Conservation (phyloP, 129 eudicot species). For the Artemisia tridentata region DNA sequence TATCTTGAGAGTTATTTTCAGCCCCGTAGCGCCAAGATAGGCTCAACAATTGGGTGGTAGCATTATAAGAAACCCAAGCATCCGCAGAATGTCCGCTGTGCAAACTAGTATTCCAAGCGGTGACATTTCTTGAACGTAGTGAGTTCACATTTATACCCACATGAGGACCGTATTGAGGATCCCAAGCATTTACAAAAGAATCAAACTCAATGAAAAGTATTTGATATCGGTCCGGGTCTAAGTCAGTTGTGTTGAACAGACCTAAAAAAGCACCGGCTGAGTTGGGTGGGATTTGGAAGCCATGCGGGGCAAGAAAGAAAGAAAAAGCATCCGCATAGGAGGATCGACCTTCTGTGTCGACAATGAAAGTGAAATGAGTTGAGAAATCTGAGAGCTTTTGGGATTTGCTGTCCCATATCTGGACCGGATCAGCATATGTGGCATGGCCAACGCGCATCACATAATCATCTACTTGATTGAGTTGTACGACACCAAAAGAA, state of each 20-base stretch:
- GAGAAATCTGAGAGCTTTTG: conserved; percentile 18
- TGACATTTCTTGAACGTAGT: not conserved
- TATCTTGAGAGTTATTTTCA: not conserved
- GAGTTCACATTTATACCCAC: conserved; percentile 28
- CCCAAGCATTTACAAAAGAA: conserved; percentile 10
- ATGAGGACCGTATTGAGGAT: conserved; percentile 19
- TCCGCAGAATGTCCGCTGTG: not conserved
- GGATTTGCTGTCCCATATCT: conserved; percentile 25
- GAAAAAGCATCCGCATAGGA: conserved; percentile 6
- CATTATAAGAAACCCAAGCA: conserved; percentile 24
- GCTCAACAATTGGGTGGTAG: conserved; percentile 3
- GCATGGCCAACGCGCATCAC: conserved; percentile 32
- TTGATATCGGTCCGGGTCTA: not conserved
- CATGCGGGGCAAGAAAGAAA: conserved; percentile 30
- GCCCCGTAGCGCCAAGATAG: conserved; percentile 19
- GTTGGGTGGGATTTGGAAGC: conserved; percentile 26
- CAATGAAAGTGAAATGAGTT: conserved; percentile 23
- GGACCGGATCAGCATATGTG: conserved; percentile 16
- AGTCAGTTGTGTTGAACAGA: conserved; percentile 1
- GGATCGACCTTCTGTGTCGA: conserved; percentile 10
- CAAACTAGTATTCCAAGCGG: conserved; percentile 29
- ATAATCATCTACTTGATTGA: conserved; percentile 16
- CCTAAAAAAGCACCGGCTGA: conserved; percentile 19
- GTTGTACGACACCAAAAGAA: conserved; percentile 11
- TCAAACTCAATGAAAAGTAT: conserved; percentile 22